Evolutionary conservation across 352 stramenopile genomes (phyloP), one percentile per base, ranked within the genome.

Genomic region (Globisporangium megalacanthum): DNA sequence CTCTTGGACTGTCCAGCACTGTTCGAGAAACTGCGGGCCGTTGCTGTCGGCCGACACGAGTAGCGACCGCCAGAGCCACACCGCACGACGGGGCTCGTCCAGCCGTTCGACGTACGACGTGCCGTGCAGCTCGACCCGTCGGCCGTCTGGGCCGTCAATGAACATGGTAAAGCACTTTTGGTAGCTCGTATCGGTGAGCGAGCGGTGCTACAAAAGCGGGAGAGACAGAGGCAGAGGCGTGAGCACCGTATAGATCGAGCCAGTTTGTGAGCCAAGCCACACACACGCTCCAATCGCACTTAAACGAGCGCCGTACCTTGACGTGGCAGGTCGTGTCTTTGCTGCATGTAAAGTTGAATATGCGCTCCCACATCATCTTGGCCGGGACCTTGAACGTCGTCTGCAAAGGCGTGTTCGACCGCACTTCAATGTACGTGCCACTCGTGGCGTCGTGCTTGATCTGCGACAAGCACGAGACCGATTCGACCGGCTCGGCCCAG

Each of bases 91-190:
- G 17, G 51, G 31, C 15, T 64, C 52, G 41, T 55, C 37, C 31
- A 59, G 42, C 44, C 29, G 39, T 22, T 55, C 37, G 29, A 60
- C 52, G 29, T 47, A 37, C 33, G 58, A 55, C 11, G 49, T 45
- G 4, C 58, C 58, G 13, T 42, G 58, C 19, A 64, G 15, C 45
- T 59, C 47, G 14, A 64, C 4, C 19, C 33, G 29, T 3, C 46
- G 37, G 0, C 45, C 52, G 17, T 57, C 41, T 1, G 45, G 58
- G 6, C 37, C 52, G 17, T 59, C 51, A n/a, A 64, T 56, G 8
- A 56, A 10, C 47, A 64, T 58, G n/a, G 42, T 64, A 31, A 47
- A 64, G 52, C 44, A 55, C 51, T 64, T 64, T 15, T 64, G 51
- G 17, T 47, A 64, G 31, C 37, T 60, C 11, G 44, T 51, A 2